These are phyloP conservation scores for Pleurotus ostreatus DNA, from an alignment of 768 basidiomycete genomes.

Conservation along the genomic window DNA sequence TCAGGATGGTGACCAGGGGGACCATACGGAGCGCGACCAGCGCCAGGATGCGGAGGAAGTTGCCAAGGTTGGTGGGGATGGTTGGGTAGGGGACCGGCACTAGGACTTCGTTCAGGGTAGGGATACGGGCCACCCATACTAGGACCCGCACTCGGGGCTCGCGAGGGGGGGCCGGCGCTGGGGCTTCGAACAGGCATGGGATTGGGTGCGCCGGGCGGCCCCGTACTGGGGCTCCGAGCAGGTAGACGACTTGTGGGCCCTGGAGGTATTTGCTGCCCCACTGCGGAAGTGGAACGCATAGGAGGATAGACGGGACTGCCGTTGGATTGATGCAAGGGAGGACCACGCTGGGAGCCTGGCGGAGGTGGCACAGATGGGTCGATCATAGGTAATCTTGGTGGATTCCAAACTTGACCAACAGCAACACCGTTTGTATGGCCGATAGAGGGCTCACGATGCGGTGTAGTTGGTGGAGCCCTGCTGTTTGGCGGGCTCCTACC, in stretches of 20 bases:
- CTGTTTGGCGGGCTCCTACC: background rate
- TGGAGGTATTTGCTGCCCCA: background rate
- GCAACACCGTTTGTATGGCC: too few species aligned
- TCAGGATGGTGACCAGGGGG: constrained; percentile 11
- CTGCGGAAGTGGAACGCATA: background rate
- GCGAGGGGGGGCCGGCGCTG: background rate
- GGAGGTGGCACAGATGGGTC: background rate
- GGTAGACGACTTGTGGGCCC: background rate
- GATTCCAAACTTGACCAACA: too few species aligned
- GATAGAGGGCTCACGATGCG: too few species aligned
- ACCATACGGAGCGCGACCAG: constrained; percentile 15
- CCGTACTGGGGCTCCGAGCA: background rate
- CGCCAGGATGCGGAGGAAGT: constrained; percentile 5
- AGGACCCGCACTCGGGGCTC: too few species aligned
- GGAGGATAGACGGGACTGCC: background rate
- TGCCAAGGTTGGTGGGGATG: constrained; percentile 7
- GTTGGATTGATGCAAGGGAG: constrained; percentile 15
- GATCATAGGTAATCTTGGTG: too few species aligned
- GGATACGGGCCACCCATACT: background rate
- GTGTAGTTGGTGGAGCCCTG: too few species aligned
- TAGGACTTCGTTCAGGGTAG: constrained; percentile 10
- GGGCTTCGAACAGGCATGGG: background rate
- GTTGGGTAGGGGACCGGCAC: constrained; percentile 12
- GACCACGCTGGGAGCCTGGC: constrained; percentile 4
- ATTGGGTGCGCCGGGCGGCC: background rate